Evolutionary conservation across 352 stramenopile species (phyloP).

Genomic region (Lagenidium sp.): DNA sequence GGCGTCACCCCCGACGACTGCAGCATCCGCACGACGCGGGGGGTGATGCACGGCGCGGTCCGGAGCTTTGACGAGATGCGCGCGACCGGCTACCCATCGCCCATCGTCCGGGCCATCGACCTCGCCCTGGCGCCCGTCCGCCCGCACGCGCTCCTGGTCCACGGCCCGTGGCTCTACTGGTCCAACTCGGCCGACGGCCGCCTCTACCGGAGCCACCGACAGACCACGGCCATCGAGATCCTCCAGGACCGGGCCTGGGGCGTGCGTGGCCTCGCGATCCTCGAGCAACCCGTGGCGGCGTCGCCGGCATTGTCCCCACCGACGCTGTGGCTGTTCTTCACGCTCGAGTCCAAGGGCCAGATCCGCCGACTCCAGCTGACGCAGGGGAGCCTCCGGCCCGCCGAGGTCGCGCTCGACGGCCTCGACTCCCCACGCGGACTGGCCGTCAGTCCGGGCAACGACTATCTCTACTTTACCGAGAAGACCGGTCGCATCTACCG

Average conservation of each 20-base stretch:
- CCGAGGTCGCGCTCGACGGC: constrained; percentile 20
- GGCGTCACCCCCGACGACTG: constrained; percentile 31
- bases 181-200: constrained; percentile 52
- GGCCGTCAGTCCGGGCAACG: constrained; percentile 17
- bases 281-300: constrained; percentile 1
- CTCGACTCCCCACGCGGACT: constrained; percentile 46
- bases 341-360: constrained; percentile 47
- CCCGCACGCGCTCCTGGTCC: constrained; percentile 28
- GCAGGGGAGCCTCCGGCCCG: not conserved
- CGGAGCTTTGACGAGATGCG: constrained; percentile 43
- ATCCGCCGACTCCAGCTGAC: constrained; percentile 15
- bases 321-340: constrained; percentile 30
- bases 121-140: constrained; percentile 22
- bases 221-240: constrained; percentile 25
- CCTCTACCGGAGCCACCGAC: constrained; percentile 55
- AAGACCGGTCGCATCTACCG: constrained; percentile 56
- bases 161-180: constrained; percentile 43
- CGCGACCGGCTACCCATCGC: constrained; percentile 26
- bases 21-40: constrained; percentile 32
- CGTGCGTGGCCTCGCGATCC: constrained; percentile 34
- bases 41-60: constrained; percentile 32
- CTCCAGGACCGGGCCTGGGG: constrained; percentile 37
- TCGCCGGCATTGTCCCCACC: not conserved
- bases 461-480: constrained; percentile 57
- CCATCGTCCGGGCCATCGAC: constrained; percentile 41